phyloP scores from a whole-genome alignment of 2,329 filamentous ascomycete species.

The Xylariales sp. region DNA sequence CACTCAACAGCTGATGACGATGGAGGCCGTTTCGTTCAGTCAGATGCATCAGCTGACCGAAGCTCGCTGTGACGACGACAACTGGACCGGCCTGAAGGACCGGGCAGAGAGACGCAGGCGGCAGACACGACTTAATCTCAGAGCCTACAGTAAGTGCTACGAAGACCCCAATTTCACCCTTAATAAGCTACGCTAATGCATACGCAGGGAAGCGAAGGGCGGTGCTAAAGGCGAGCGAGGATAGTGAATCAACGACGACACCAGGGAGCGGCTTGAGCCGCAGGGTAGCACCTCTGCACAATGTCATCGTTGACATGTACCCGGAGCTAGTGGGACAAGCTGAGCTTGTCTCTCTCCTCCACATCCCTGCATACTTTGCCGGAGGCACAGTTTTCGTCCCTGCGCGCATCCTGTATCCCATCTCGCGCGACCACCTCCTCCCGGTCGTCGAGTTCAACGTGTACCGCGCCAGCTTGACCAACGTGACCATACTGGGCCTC shows the following conservation, averaged over 20 bases:
- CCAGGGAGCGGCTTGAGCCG: no score
- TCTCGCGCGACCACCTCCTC: neutral
- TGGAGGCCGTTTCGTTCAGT: neutral
- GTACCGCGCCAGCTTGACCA: neutral
- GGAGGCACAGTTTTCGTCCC: no score
- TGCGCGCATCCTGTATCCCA: neutral
- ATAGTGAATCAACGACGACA: no score
- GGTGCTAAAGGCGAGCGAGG: no score
- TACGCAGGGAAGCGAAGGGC: no score
- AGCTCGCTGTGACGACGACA: conserved; percentile 12
- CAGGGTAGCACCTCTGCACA: no score
- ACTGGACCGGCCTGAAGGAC: conserved; percentile 16
- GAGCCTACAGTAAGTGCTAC: conserved; percentile 14
- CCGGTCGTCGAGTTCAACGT: neutral
- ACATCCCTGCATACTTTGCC: no score
- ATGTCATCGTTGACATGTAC: no score
- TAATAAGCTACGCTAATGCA: no score
- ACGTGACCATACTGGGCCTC: conserved; percentile 22
- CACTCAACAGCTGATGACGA: neutral
- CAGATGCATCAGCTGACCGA: conserved; percentile 3
- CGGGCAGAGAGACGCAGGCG: conserved; percentile 14
- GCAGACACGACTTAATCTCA: conserved; percentile 15
- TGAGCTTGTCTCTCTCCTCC: no score
- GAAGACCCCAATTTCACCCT: no score
- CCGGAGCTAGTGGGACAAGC: no score